phyloP scores from a whole-genome alignment of 192 early-diverging fungal genomes.

The Borealophlyctis nickersoniae region DNA sequence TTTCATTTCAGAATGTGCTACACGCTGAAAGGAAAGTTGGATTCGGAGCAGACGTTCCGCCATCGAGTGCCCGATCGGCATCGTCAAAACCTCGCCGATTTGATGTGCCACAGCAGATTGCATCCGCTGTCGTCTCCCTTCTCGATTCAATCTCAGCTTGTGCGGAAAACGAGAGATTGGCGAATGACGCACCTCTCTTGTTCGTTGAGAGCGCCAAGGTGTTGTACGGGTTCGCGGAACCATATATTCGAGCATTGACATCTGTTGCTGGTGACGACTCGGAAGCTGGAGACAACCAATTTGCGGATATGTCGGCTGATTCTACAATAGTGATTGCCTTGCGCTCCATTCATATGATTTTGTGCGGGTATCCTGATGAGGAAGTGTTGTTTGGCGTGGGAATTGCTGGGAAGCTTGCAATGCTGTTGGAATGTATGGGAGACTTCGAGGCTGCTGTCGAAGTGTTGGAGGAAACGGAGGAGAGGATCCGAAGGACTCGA shows the following conservation, averaged over 20 bases:
- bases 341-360: constrained; percentile 26
- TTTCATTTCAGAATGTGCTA: constrained; percentile 37
- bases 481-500: constrained; percentile 16
- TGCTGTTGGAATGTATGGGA: constrained; percentile 33
- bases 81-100: too few species aligned
- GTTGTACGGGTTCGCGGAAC: constrained; percentile 41
- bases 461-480: constrained; percentile 28
- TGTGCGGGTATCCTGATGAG: constrained; percentile 26
- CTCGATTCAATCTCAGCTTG: constrained; percentile 34
- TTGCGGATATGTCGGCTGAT: constrained; percentile 16
- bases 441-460: constrained; percentile 20
- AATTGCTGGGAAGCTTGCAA: constrained; percentile 25
- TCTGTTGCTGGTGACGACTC: constrained; percentile 7
- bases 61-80: too few species aligned
- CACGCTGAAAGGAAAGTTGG: constrained; percentile 37
- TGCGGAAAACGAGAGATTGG: constrained; percentile 21
- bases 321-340: constrained; percentile 24
- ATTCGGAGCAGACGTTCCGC: constrained; percentile 15
- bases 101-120: constrained; percentile 23
- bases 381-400: constrained; percentile 28
- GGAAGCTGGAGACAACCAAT: constrained; percentile 5
- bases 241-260: constrained; percentile 28
- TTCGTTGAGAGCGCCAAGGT: constrained; percentile 33
- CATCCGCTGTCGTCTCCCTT: constrained; percentile 24
- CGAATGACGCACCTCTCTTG: constrained; percentile 16